Evolutionary conservation across 208 protist species (phyloP).

Genomic region (Acanthamoeba lenticulata): DNA sequence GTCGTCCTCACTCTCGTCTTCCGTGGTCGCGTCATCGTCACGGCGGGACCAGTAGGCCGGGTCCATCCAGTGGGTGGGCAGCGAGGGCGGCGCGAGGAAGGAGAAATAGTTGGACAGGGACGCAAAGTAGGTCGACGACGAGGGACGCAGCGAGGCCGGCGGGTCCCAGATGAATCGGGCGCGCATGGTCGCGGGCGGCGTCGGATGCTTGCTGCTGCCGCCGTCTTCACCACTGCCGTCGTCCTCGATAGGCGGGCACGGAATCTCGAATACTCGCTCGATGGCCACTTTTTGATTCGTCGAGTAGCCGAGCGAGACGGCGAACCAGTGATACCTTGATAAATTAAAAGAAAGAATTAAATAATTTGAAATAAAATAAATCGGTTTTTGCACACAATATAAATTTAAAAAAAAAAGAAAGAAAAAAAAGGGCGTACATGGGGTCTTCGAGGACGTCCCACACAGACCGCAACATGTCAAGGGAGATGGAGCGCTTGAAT

Average conservation of each 20-base stretch:
- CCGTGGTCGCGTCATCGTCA: neutral
- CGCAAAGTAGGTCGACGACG: neutral
- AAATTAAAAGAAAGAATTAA: neutral
- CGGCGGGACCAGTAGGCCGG: neutral
- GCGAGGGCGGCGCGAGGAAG: neutral
- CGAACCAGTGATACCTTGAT: conserved; percentile 3
- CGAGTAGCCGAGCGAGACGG: neutral
- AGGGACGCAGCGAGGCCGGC: neutral
- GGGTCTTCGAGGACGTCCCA: conserved; percentile 57
- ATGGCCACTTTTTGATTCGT: neutral
- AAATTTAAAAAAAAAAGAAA: neutral
- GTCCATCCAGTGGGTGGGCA: neutral
- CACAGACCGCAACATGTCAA: conserved; percentile 26
- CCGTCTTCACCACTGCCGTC: neutral
- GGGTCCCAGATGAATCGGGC: conserved; percentile 3
- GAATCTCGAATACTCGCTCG: neutral
- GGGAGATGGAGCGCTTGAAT: neutral
- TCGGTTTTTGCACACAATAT: too few relatives aligned
- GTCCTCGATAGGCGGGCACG: neutral
- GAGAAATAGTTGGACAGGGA: neutral
- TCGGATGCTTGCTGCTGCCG: neutral
- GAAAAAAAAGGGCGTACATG: neutral
- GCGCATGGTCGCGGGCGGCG: neutral
- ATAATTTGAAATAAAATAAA: too few relatives aligned
- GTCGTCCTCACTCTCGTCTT: conserved; percentile 9